These are phyloP conservation scores for Aaosphaeria pasadenensis DNA, from an alignment of 2,329 filamentous ascomycete species.

Conservation along the genomic window DNA sequence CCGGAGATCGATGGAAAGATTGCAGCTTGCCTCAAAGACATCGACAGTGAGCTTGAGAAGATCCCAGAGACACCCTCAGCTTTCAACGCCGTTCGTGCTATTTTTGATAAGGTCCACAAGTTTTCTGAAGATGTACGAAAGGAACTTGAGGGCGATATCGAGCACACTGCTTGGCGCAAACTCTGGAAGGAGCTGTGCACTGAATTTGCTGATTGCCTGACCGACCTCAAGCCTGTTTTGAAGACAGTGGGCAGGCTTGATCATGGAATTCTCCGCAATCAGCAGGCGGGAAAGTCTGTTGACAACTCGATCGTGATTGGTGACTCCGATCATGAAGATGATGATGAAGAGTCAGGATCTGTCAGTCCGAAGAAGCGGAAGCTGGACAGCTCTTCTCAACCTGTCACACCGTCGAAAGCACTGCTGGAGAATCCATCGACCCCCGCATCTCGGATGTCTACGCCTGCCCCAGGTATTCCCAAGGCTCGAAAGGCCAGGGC, in stretches of 20 bases:
- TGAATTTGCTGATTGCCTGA: background rate
- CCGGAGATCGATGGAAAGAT: constrained; percentile 47
- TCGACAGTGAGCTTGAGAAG: constrained; percentile 54
- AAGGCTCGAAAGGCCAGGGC: too few relatives aligned
- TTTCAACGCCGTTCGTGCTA: constrained; percentile 62
- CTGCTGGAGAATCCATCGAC: too few relatives aligned
- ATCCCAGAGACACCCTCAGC: constrained; percentile 63
- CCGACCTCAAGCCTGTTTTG: background rate
- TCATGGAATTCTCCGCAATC: background rate
- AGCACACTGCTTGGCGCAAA: constrained; percentile 40
- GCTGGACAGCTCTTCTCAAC: background rate
- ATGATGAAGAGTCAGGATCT: background rate
- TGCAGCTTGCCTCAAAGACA: constrained; percentile 44
- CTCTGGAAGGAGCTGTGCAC: constrained; percentile 46
- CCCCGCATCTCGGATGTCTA: too few relatives aligned
- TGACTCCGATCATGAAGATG: constrained; percentile 10
- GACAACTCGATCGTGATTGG: constrained; percentile 13
- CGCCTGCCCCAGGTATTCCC: too few relatives aligned
- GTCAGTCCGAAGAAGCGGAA: constrained; percentile 29
- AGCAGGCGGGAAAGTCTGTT: constrained; percentile 6
- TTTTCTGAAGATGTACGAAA: constrained; percentile 56
- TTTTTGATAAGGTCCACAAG: constrained; percentile 57
- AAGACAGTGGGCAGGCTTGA: background rate
- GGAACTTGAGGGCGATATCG: constrained; percentile 51
- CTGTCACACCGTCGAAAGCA: too few relatives aligned